A percentile compares a stretch with the other conserved stretches of the same genome.
phyloP scores from a whole-genome alignment of 306 rosid species.

The Delonix regia region DNA sequence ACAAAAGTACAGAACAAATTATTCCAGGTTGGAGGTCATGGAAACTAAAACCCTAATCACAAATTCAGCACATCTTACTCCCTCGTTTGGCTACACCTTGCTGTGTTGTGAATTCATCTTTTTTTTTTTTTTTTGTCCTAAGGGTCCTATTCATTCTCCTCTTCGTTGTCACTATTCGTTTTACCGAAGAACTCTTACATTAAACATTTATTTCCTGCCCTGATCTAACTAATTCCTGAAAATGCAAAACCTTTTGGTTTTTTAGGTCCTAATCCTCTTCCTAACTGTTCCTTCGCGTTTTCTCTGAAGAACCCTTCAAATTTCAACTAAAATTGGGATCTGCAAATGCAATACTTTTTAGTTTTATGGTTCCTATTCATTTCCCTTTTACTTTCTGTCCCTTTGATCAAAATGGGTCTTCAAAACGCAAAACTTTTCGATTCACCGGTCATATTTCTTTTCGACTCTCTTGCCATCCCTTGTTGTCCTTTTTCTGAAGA shows the following conservation, averaged over 20 bases:
- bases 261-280: not conserved
- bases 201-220: not conserved
- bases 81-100: not conserved
- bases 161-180: not conserved
- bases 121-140: no score
- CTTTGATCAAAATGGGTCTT: not conserved
- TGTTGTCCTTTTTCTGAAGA: not conserved
- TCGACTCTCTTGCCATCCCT: not conserved
- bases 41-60: slow-evolving; percentile 8
- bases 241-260: not conserved
- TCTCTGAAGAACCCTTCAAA: not conserved
- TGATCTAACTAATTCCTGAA: not conserved
- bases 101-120: not conserved
- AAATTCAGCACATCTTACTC: not conserved
- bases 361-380: not conserved
- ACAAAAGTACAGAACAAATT: not conserved
- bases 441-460: not conserved
- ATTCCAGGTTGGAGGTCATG: not conserved
- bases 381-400: not conserved
- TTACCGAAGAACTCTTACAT: not conserved
- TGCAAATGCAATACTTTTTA: not conserved
- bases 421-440: not conserved
- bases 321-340: not conserved
- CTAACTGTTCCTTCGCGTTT: not conserved
- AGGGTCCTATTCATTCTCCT: not conserved